phyloP scores from a whole-genome alignment of 306 rosid species.

The Lupinus albus region DNA sequence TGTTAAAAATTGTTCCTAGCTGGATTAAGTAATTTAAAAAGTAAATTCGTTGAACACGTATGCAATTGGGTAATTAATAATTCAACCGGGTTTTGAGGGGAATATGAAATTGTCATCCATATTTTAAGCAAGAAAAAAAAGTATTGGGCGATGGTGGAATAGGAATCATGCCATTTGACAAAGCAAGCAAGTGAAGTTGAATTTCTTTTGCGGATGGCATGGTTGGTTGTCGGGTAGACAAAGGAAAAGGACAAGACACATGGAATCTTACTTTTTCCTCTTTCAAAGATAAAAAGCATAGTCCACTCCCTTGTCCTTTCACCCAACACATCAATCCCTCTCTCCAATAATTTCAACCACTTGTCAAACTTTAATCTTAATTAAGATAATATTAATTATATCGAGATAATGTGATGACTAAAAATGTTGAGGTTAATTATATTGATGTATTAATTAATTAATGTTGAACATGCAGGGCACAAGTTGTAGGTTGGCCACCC shows the following conservation, averaged over 20 bases:
- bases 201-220: conserved; percentile 45
- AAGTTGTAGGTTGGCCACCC: conserved; percentile 96
- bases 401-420: no score
- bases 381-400: no score
- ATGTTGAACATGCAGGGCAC: conserved; percentile 57
- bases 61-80: no score
- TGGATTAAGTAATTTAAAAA: neutral
- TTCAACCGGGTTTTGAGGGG: conserved; percentile 6
- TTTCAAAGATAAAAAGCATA: conserved; percentile 1
- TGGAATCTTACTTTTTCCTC: conserved; percentile 65
- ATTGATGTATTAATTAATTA: neutral
- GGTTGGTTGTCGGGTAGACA: conserved; percentile 78
- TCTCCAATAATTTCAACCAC: conserved; percentile 10
- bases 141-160: neutral
- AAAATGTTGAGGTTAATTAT: neutral
- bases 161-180: neutral
- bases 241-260: conserved; percentile 66
- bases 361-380: neutral
- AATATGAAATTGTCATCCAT: conserved; percentile 31
- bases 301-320: conserved; percentile 28
- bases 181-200: conserved; percentile 24
- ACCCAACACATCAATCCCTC: neutral
- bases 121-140: conserved; percentile 2
- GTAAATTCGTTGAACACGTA: neutral
- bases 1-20: neutral